phyloP scores from a whole-genome alignment of 139 green algal species.

The Chlorella sp. region DNA sequence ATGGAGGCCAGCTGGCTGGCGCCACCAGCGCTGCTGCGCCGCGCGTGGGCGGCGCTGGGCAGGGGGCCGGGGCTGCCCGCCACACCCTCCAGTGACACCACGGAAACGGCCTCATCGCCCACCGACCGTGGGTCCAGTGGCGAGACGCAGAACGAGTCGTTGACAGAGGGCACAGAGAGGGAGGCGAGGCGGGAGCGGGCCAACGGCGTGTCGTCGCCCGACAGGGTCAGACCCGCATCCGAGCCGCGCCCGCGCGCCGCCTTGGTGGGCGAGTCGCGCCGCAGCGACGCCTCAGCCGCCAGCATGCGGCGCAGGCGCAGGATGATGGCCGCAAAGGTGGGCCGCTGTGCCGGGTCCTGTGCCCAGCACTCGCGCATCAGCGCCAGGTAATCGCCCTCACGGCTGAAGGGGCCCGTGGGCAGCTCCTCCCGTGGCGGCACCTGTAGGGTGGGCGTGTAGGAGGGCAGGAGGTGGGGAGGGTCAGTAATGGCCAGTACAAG shows the following conservation, averaged over 20 bases:
- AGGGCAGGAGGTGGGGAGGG: not conserved
- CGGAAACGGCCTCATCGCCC: too few species aligned
- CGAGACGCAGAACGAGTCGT: not conserved
- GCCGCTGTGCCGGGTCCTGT: conserved; percentile 66
- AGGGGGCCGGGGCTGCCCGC: not conserved
- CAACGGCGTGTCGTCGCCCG: not conserved
- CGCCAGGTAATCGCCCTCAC: conserved; percentile 19
- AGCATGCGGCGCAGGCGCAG: conserved; percentile 48
- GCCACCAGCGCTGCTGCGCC: not conserved
- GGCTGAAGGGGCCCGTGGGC: conserved; percentile 10
- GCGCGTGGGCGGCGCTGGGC: not conserved
- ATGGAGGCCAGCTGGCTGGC: not conserved
- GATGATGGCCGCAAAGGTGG: conserved; percentile 64
- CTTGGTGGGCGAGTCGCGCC: conserved; percentile 24
- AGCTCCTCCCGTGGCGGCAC: conserved; percentile 18
- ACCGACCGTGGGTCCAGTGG: too few species aligned
- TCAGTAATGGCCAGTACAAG: too few species aligned
- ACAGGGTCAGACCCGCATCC: not conserved
- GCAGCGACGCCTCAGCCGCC: not conserved
- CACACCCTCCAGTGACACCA: not conserved
- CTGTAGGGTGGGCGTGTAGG: not conserved
- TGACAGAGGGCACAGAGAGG: not conserved
- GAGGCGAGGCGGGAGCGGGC: conserved; percentile 8
- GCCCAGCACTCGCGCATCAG: conserved; percentile 43
- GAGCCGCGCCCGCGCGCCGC: too few species aligned